Conservation (phyloP, 1,284 basidiomycete genomes). For the Pseudozyma thailandica region DNA sequence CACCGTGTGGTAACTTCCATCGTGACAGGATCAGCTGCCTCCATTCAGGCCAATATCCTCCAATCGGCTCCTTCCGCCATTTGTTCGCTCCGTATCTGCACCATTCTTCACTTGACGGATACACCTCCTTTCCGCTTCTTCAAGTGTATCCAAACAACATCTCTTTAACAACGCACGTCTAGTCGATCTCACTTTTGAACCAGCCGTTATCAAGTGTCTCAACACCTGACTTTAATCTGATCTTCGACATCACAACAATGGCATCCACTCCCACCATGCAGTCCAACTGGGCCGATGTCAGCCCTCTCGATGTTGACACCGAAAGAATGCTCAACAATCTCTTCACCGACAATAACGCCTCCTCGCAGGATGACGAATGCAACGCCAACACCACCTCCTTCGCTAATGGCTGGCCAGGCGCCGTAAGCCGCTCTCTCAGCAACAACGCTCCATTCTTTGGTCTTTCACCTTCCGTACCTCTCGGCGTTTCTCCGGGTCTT, state of each 20-base stretch:
- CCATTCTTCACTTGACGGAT: conserved; percentile 29
- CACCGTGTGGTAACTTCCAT: conserved; percentile 2
- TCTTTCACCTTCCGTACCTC: conserved; percentile 14
- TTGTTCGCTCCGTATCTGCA: conserved; percentile 17
- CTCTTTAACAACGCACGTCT: too few relatives aligned
- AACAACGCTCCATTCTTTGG: conserved; percentile 19
- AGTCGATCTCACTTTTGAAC: too few relatives aligned
- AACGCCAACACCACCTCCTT: background rate
- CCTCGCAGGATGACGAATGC: background rate
- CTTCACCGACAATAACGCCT: conserved; percentile 3
- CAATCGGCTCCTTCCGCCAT: conserved; percentile 5
- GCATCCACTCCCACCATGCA: conserved; percentile 10
- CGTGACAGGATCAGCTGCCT: conserved; percentile 10
- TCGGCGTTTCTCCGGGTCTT: conserved; percentile 25
- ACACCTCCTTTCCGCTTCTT: background rate
- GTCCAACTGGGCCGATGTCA: conserved; percentile 27
- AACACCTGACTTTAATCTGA: background rate
- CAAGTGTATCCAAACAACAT: too few relatives aligned
- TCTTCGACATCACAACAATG: conserved; percentile 3
- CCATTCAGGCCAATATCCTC: conserved; percentile 21
- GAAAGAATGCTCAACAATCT: conserved; percentile 37
- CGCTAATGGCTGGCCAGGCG: conserved; percentile 9
- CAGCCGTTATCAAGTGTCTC: too few relatives aligned
- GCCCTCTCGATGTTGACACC: conserved; percentile 23
- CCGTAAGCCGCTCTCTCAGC: conserved; percentile 7